Conservation (phyloP, 1,284 basidiomycete species). For the Moniliella sp. region DNA sequence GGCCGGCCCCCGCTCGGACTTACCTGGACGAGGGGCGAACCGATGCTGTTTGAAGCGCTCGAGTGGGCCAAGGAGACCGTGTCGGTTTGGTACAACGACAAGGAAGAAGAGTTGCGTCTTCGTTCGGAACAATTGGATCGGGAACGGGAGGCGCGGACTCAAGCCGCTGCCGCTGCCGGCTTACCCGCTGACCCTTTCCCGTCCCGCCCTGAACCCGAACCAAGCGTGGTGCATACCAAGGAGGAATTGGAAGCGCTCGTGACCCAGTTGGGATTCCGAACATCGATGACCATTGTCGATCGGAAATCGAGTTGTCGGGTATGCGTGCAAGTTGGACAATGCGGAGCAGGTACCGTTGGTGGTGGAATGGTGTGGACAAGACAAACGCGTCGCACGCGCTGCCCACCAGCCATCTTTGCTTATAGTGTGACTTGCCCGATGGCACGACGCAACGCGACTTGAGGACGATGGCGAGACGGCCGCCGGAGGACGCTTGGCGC, state of each 20-base stretch:
- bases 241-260: background rate
- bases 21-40: constrained; percentile 14
- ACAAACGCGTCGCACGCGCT: constrained; percentile 21
- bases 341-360: constrained; percentile 18
- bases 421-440: constrained; percentile 21
- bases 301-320: constrained; percentile 32
- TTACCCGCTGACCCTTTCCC: no score
- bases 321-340: constrained; percentile 14
- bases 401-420: constrained; percentile 31
- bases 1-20: no score
- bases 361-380: constrained; percentile 11
- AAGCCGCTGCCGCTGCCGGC: no score
- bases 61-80: constrained; percentile 26
- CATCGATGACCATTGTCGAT: constrained; percentile 20
- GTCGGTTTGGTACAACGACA: constrained; percentile 11
- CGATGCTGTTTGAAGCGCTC: constrained; percentile 30
- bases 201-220: no score
- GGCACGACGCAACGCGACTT: constrained; percentile 20
- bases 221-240: no score
- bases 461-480: constrained; percentile 33
- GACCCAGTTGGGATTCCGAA: constrained; percentile 6
- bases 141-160: background rate
- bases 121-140: background rate
- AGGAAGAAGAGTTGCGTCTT: constrained; percentile 1
- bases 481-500: constrained; percentile 31